Evolutionary conservation across 805 yeast genomes (phyloP), one percentile per base, ranked within the genome.

Genomic region (Brettanomyces sp.): DNA sequence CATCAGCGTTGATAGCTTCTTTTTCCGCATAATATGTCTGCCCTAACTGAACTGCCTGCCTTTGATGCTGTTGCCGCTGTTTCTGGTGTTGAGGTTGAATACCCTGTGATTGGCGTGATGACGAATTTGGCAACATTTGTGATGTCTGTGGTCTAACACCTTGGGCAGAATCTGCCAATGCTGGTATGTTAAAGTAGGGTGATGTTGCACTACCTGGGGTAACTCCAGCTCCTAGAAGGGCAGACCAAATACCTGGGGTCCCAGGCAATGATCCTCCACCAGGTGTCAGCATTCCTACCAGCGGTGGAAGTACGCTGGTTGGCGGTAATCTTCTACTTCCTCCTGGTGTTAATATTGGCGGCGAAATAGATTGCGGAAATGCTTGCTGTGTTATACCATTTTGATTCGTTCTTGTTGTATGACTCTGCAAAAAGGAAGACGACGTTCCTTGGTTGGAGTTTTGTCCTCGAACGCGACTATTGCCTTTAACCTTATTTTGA

Each of bases 201-300:
- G 37, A 35, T 7, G 37, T 35, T 35, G 43, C 28, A 40, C 18
- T 24, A 13, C 42, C 38, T 11, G 44, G 38, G 11, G 38, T 14
- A 23, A 55, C 45, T 2, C 62, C 59, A 7, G 76, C 64, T n/a
- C 71, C 74, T 40, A 60, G 72, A 40, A 75, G 57, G 18, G 74
- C 56, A 42, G 68, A 69, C 80, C 81, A 76, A 36, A 74, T 53
- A 3, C 79, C 78, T 0, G 80, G 80, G 1, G 81, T 76, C 0
- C 72, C 77, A 1, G 78, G 76, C 24, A 70, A 60, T 1, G 70
- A 61, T 14, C 65, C 51, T 5, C 65, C 61, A 23, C 75, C 75
- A 25, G 80, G 79, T 21, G 77, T 64, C 34, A 72, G 45, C 33
- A 74, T 51, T 11, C 64, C 64, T 4, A 62, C 60, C 28, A 76